phyloP scores from a whole-genome alignment of 352 stramenopile species.

The Phytopythium sindhum region DNA sequence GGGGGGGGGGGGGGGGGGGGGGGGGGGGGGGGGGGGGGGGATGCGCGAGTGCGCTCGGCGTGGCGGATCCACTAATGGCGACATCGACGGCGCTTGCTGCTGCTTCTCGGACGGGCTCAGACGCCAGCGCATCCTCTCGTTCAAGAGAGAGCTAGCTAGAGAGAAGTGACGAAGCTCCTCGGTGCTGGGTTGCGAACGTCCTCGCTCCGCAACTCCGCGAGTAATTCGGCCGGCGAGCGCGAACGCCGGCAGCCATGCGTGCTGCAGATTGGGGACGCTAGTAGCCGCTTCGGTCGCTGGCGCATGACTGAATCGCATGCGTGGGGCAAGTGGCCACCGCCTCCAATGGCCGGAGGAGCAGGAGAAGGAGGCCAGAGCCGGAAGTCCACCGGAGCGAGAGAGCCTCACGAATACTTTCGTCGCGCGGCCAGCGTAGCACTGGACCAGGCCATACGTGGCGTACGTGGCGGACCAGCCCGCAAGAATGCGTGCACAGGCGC shows the following conservation, averaged over 20 bases:
- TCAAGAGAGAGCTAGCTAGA: not conserved
- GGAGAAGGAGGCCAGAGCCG: slow-evolving; percentile 5
- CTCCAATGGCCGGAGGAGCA: not conserved
- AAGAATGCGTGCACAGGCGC: not conserved
- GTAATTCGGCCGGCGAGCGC: not conserved
- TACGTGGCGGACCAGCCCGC: not conserved
- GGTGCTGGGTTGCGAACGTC: not conserved
- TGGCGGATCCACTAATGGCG: slow-evolving; percentile 9
- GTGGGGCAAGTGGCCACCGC: slow-evolving; percentile 1
- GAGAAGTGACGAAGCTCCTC: not conserved
- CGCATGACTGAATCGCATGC: slow-evolving; percentile 5
- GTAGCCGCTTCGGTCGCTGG: slow-evolving; percentile 1
- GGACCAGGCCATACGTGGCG: not conserved
- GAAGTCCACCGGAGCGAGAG: not conserved
- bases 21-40: not conserved
- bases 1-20: too few species aligned
- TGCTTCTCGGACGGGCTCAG: not conserved
- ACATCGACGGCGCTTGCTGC: not conserved
- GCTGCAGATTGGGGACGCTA: not conserved
- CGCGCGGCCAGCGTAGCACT: not conserved
- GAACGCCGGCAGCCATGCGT: slow-evolving; percentile 1
- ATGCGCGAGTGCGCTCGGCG: slow-evolving; percentile 1
- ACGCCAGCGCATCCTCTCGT: not conserved
- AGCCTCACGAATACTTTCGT: slow-evolving; percentile 2
- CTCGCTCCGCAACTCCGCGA: not conserved